Base-by-base conservation (phyloP, 2,329 filamentous ascomycete genomes). In the Anthostomella pinea region DNA sequence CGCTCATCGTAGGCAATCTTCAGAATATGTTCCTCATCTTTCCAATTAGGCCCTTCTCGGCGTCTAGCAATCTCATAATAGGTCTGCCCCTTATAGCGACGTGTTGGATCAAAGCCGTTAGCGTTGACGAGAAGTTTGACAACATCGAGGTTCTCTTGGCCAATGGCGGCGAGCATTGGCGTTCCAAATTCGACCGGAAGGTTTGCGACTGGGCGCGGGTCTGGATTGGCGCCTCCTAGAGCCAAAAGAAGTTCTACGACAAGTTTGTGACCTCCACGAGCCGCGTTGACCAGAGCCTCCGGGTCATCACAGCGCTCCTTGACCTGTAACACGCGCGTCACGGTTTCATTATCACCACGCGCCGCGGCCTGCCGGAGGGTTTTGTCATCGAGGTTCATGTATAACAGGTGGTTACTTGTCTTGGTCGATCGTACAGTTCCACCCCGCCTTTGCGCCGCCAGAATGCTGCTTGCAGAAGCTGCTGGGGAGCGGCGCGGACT, bases 81-180 rank as follows among this genome's bases (percentile, higher is more conserved):
- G 0, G 86, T 83, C 52, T 86, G 79, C 15, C 87, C 87, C 49
- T 82, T 81, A 49, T 81, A 83, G 17, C 82, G 75, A 39, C 84
- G 80, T 1, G 87, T 88, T 0, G 93, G 90, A 52, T 98, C 83
- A 58, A 97, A 96, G 11, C 68, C 67, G 30, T 77, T 76, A 53
- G 93, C 87, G 41, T 82, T 81, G 6, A 95, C 69, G 6, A 96
- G 73, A 8, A 95, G 68, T 39, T 85, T 78, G 28, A 98, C 80
- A 39, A 96, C 87, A 49, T 87, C 85, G 32, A 93, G 75, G 52
- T 95, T 93, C 46, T 82, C 79, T 50, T 91, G 85, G 11, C 93
- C 91, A 48, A 98, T 96, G 2, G 93, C 90, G 40, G 90, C 89
- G 23, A 96, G 76, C 72, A 98, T 94, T 2, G 93, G 93, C 1